Evolutionary conservation across 2,329 filamentous ascomycete species (phyloP), one percentile per base, ranked within the genome.

Genomic region (Fusarium musae): DNA sequence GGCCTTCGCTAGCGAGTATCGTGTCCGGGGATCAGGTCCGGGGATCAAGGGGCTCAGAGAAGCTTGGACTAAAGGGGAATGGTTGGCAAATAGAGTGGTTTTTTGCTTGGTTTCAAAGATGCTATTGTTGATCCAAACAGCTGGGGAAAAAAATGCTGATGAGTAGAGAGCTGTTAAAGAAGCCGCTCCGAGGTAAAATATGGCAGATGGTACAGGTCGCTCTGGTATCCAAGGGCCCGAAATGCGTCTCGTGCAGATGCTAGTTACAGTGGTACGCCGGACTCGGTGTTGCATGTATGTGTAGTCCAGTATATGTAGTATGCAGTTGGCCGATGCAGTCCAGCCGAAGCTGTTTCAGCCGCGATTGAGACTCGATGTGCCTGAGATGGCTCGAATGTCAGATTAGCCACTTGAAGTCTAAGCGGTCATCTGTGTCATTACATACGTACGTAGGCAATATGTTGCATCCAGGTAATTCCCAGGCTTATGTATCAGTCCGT

Each of bases 11-110:
- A 63, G 66, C 59, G 61, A 72, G 56, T 62, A 69, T 44, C 64
- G 63, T 62, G 50, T 39, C 63, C 66, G 66, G 66, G 65, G 50
- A 52, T 65, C 59, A 65, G 46, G 60, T 66, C 75, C 75, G 75
- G 75, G 75, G 74, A 68, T 63, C 60, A 76, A 73, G 74, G 75
- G 72, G 66, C 54, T 73, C 74, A 69, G 54, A 50, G 58, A 64
- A 76, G 68, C 75, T 77, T 77, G 67, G 61, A 75, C 75, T 40
- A 44, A 75, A 75, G 36, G 19, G 67, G 72, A 64, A 69, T 70
- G 72, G 73, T 30, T 62, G 61, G 43, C 30, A 70, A 57, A 47
- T 66, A 59, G 53, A 68, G 63, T 63, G 58, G 61, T 52, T 53
- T 59, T 59, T 44, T 54, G 59, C 59, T 63, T 46, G 59, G 71